Base-by-base conservation (phyloP, 768 basidiomycete species). In the Galerina marginata region DNA sequence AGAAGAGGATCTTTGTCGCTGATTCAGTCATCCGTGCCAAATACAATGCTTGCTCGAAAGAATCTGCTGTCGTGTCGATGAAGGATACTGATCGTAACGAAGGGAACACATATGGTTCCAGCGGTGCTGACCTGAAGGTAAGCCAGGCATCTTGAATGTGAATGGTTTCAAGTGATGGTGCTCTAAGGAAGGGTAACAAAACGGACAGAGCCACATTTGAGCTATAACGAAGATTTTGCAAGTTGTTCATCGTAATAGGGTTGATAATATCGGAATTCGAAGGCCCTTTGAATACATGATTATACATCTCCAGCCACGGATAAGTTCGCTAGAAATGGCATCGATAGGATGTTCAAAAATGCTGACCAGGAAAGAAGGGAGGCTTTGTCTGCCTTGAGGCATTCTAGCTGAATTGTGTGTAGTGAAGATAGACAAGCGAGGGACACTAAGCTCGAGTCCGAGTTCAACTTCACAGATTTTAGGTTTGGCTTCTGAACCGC, bases 141-240 rank as follows among this genome's bases (percentile, higher is more conserved):
- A 20, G 20, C 20, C 20, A 20, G 20, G 20, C 20, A 20, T 20
- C 40, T 43, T 44, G 55, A 23, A 68, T 42, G 39, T 59, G 55
- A 20, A 69, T 55, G 1, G 63, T 67, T 52, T 71, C 62, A 1
- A 71, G 64, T 4, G 59, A 26, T 39, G 70, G 70, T 3, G 65
- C 64, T 2, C 57, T 54, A 11, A 66, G 33, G 46, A 50, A 42
- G 0, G 60, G 60, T 5, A 69, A 42, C 10, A 66, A 29, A 9
- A 51, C 46, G 15, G 49, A 54, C 4, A 68, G 45, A 23, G 16
- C 9, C 20, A 20, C 20, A 20, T 20, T 20, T 20, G 20, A 20
- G 43, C 58, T 44, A 9, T 60, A 62, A 4, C 64, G 65, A 20
- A 69, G 46, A 23, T 65, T 60, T 51, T 64, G 61, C 25, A 71